Evolutionary conservation across 345 rosid genomes (phyloP).

Genomic region (Linum tenue): DNA sequence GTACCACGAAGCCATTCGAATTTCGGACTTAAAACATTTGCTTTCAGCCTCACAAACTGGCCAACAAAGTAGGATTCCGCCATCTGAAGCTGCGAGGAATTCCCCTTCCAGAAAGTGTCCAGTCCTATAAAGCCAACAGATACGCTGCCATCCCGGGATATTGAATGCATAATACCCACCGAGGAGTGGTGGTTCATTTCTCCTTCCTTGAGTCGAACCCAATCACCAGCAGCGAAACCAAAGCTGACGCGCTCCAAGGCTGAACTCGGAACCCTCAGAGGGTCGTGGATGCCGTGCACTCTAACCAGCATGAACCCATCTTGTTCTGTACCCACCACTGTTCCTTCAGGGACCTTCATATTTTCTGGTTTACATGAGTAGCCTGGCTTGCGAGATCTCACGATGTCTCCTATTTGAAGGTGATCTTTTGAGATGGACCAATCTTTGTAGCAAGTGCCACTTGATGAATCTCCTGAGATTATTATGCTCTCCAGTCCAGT

Average conservation of each 20-base stretch:
- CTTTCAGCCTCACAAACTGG: slow-evolving; percentile 64
- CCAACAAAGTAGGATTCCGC: slow-evolving; percentile 66
- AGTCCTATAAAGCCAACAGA: slow-evolving; percentile 69
- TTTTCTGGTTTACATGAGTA: slow-evolving; percentile 47
- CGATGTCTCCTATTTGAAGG: slow-evolving; percentile 61
- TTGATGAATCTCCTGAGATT: slow-evolving; percentile 23
- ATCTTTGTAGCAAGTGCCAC: slow-evolving; percentile 45
- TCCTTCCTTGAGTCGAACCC: slow-evolving; percentile 74
- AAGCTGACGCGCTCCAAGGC: slow-evolving; percentile 59
- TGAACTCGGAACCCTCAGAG: slow-evolving; percentile 56
- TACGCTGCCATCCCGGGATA: slow-evolving; percentile 54
- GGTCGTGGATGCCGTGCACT: slow-evolving; percentile 78
- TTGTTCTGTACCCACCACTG: slow-evolving; percentile 61
- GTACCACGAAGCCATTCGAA: slow-evolving; percentile 69
- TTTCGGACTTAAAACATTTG: slow-evolving; percentile 58
- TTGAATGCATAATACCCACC: slow-evolving; percentile 77
- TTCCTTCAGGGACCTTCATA: slow-evolving; percentile 83
- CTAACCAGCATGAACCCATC: slow-evolving; percentile 68
- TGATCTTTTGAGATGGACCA: slow-evolving; percentile 80
- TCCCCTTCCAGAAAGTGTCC: slow-evolving; percentile 74
- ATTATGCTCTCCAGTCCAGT: slow-evolving; percentile 32
- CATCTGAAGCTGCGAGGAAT: slow-evolving; percentile 66
- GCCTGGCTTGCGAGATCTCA: slow-evolving; percentile 76
- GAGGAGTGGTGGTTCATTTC: slow-evolving; percentile 53
- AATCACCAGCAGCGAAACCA: slow-evolving; percentile 85